These are phyloP conservation scores for Tricholoma saponaceum DNA, from an alignment of 768 basidiomycete genomes.

Conservation along the genomic window DNA sequence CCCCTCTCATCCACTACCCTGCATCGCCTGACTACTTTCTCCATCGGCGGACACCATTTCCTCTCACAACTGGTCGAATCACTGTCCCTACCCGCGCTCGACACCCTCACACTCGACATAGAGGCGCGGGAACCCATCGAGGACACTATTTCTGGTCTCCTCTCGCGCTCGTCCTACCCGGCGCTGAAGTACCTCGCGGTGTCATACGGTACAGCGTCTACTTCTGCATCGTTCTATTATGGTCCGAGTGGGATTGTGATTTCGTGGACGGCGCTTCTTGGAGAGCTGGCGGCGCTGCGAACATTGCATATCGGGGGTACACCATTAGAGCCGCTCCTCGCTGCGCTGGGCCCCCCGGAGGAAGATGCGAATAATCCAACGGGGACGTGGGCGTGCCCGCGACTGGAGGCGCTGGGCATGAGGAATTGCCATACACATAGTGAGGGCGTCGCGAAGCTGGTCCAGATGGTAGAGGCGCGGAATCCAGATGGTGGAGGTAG, in stretches of 20 bases:
- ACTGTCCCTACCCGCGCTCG: constrained; percentile 54
- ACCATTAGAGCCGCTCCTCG: constrained; percentile 59
- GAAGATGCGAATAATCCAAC: constrained; percentile 40
- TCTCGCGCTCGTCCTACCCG: constrained; percentile 56
- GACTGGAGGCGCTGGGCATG: constrained; percentile 55
- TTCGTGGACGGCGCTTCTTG: constrained; percentile 60
- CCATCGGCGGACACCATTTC: constrained; percentile 63
- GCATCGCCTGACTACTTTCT: constrained; percentile 48
- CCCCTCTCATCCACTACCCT: constrained; percentile 55
- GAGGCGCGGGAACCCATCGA: constrained; percentile 75
- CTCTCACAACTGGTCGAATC: constrained; percentile 59
- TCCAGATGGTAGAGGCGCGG: constrained; percentile 66
- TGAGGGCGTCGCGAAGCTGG: constrained; percentile 63
- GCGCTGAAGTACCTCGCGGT: constrained; percentile 57
- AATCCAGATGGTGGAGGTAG: constrained; percentile 45
- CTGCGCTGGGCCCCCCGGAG: constrained; percentile 54
- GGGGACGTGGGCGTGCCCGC: constrained; percentile 60
- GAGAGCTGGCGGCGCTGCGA: constrained; percentile 53
- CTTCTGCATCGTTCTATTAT: constrained; percentile 49
- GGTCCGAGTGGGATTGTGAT: constrained; percentile 54
- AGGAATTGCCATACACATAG: constrained; percentile 61
- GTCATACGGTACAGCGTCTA: constrained; percentile 44
- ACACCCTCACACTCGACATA: constrained; percentile 61
- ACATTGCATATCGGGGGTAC: constrained; percentile 62
- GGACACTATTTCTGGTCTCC: constrained; percentile 59